Base-by-base conservation (phyloP, 164 flowering plant genomes). In the Annona cherimola region DNA sequence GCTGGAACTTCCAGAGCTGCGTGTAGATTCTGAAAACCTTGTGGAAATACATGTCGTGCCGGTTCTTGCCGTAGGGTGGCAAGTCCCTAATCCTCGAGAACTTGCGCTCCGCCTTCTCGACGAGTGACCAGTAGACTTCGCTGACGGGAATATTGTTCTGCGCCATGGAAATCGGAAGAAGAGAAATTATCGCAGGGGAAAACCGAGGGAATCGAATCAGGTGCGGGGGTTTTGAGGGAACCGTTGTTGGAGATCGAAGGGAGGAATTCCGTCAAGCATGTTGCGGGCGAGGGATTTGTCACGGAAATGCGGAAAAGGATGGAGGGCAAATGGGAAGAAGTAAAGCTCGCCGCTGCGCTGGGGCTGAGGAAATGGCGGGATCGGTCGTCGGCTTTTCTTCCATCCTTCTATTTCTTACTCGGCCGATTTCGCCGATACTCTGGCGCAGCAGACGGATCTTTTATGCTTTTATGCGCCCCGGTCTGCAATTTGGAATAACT, bases 1-100 rank as follows among this genome's bases (percentile, higher is more conserved):
- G 97, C 67, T 94, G 99, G 75, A 83, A 92, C 79, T 92, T 94
- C 98, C 99, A 94, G 68, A 94, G 69, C 70, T 90, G 87, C 5
- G 98, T 92, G 78, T 94, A 94, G 41, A 89, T 86, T 74, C 89
- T 89, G 82, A 92, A 94, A 1, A 90, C 97, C 83, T 94, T 92
- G 75, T 80, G 84, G 71, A 92, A 92, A 75, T 90, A 90, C 12
- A 86, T 77, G 72, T 92, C 99, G 70, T 85, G 89, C 96, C 93
- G 85, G 78, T 80, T 79, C 69, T 92, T 87, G 42, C 88, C 90
- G 67, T 90, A 87, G 75, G 70, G 80, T 6, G 98, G 96, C 78
- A 90, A 83, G 81, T 94, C 90, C 70, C 92, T 79, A 80, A 92
- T 87, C 77, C 89, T 87, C n/a, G 92, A 85, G 83, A 92, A 94